phyloP scores from a whole-genome alignment of 2,329 filamentous ascomycete genomes.

The Trichoderma pleuroti region DNA sequence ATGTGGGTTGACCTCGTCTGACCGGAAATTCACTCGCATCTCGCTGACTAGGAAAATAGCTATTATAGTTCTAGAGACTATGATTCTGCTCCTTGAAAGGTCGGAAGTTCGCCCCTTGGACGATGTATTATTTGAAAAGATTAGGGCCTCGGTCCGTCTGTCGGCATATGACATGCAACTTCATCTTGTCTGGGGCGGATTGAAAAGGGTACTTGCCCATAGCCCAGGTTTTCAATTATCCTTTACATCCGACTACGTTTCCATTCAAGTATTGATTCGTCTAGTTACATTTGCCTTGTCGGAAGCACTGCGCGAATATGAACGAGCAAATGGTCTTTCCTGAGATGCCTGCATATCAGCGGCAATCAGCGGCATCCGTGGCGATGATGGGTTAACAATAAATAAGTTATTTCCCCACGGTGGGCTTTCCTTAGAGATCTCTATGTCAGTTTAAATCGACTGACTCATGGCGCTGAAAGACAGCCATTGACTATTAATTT shows the following conservation, averaged over 20 bases:
- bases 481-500: accelerated
- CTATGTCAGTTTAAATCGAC: background rate
- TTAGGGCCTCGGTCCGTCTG: too few relatives aligned
- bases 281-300: background rate
- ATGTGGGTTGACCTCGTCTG: too few relatives aligned
- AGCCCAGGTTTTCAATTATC: background rate
- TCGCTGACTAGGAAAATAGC: too few relatives aligned
- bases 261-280: background rate
- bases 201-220: background rate
- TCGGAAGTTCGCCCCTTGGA: too few relatives aligned
- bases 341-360: background rate
- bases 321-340: background rate
- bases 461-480: background rate
- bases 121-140: too few relatives aligned
- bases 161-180: too few relatives aligned
- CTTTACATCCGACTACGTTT: background rate
- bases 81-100: too few relatives aligned
- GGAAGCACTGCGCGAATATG: background rate
- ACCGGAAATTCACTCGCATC: too few relatives aligned
- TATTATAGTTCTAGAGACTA: too few relatives aligned
- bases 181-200: background rate
- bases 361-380: background rate
- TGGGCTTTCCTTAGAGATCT: background rate
- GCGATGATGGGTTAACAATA: background rate
- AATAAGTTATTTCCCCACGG: background rate